phyloP scores from a whole-genome alignment of 192 early-diverging fungal species.

The Pilobolus umbonatus region DNA sequence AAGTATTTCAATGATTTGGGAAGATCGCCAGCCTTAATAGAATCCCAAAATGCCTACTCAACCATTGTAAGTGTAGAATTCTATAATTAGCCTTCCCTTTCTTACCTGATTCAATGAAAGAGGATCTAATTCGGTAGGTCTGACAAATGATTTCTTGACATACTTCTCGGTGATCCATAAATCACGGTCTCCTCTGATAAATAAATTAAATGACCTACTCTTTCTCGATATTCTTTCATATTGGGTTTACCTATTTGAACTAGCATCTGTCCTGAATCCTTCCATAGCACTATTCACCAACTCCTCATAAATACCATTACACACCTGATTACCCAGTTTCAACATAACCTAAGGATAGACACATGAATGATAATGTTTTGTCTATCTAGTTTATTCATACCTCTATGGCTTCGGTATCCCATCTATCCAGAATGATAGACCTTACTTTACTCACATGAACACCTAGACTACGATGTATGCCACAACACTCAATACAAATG shows the following conservation, averaged over 20 bases:
- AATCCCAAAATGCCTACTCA: slow-evolving; percentile 53
- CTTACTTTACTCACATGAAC: slow-evolving; percentile 85
- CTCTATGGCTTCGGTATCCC: slow-evolving; percentile 71
- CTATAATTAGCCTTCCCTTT: neutral
- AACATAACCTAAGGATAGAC: slow-evolving; percentile 60
- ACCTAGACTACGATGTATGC: slow-evolving; percentile 87
- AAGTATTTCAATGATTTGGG: slow-evolving; percentile 54
- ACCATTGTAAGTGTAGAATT: neutral
- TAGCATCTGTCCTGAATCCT: slow-evolving; percentile 33
- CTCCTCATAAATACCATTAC: slow-evolving; percentile 64
- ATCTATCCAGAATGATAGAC: slow-evolving; percentile 79
- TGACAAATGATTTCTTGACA: slow-evolving; percentile 49
- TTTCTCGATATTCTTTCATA: neutral
- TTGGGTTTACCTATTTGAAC: slow-evolving; percentile 37
- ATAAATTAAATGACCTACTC: neutral
- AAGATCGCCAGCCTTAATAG: slow-evolving; percentile 54
- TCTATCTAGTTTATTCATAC: slow-evolving; percentile 26
- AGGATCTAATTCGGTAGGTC: slow-evolving; percentile 23
- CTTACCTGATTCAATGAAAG: slow-evolving; percentile 25
- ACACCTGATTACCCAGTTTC: slow-evolving; percentile 65
- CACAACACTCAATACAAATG: slow-evolving; percentile 87
- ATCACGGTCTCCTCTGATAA: slow-evolving; percentile 46
- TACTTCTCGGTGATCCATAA: slow-evolving; percentile 68
- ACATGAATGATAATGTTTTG: neutral
- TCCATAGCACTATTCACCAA: slow-evolving; percentile 39